Base-by-base conservation (phyloP, 805 yeast genomes). In the Soucietia sequanensis region DNA sequence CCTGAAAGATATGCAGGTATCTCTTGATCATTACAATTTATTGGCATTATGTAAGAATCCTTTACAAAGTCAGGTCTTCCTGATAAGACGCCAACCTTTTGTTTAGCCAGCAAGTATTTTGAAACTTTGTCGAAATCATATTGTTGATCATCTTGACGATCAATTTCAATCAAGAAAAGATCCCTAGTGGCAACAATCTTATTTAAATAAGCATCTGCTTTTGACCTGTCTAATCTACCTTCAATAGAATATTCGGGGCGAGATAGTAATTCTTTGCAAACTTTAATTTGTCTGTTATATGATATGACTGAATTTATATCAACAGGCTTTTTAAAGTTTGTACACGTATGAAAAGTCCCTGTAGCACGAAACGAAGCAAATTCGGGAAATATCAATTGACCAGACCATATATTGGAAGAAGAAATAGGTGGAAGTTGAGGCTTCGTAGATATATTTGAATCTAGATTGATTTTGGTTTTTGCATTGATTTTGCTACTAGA, bases 41-140 rank as follows among this genome's bases (percentile, higher is more conserved):
- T 35, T 1, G 81, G 70, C 19, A 80, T 55, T 34, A 83, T 42
- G 52, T 82, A 83, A 6, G 82, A 72, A 55, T 83, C 90, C 47
- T 80, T 81, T 25, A 80, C 80, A 44, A 68, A 65, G 6, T 54
- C 41, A 1, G 77, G 75, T 34, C 65, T 64, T 13, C 62, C 65
- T 9, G 75, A 70, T 29, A 83, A 61, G 12, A 81, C 88, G 2
- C 88, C 90, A 33, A 74, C 77, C 50, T 76, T 76, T 19, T 54
- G 47, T 19, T 73, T 59, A 5, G 58, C 48, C 25, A 58, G 48
- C 46, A 79, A 74, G 50, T 80, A 78, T 12, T 68, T 64, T 37
- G 44, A 60, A 31, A 66, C 52, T 41, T 58, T 51, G 30, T 57
- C 46, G 39, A 44, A 63, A 14, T 52, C 65, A 43, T 35, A 44